Evolutionary conservation across 805 yeast species (phyloP).

Genomic region (Helenozyma baotianmanensis): DNA sequence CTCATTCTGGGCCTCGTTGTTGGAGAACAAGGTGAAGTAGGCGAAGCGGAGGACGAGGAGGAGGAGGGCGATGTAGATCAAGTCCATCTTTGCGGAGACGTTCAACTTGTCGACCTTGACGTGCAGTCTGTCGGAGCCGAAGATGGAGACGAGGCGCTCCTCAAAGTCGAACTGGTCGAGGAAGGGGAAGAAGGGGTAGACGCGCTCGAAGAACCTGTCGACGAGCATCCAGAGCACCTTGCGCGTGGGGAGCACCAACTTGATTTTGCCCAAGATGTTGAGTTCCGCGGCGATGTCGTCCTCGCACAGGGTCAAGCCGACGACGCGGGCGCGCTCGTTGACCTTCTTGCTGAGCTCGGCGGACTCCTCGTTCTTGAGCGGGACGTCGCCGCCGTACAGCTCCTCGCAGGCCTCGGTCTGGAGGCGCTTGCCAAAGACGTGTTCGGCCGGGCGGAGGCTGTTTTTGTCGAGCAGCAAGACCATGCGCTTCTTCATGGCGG

Average conservation of each 20-base stretch:
- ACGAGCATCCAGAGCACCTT: conserved; percentile 23
- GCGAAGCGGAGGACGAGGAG: conserved; percentile 30
- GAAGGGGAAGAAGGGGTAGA: conserved; percentile 65
- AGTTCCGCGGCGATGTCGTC: conserved; percentile 17
- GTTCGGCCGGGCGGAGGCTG: conserved; percentile 5
- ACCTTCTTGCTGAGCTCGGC: conserved; percentile 1
- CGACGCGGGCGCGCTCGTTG: conserved; percentile 14
- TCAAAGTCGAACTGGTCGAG: conserved; percentile 26
- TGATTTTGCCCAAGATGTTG: conserved; percentile 17
- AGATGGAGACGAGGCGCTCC: conserved; percentile 13
- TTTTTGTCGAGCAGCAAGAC: background rate
- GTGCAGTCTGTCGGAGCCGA: conserved; percentile 16
- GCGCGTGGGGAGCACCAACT: conserved; percentile 19
- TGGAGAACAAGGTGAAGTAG: conserved; percentile 36
- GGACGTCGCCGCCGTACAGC: too few relatives aligned
- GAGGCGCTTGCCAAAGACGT: conserved; percentile 9
- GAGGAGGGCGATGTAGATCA: conserved; percentile 30
- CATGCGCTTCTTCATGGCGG: background rate
- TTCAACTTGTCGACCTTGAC: conserved; percentile 18
- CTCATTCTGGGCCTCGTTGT: conserved; percentile 26
- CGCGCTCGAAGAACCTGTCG: conserved; percentile 32
- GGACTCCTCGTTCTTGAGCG: background rate
- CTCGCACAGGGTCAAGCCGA: conserved; percentile 17
- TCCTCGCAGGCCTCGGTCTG: conserved; percentile 8
- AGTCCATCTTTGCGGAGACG: conserved; percentile 28